Percentiles rank a stretch among this genome's conserved stretches.
Evolutionary conservation across 768 basidiomycete genomes (phyloP).

Genomic region (Boletus coccyginus): DNA sequence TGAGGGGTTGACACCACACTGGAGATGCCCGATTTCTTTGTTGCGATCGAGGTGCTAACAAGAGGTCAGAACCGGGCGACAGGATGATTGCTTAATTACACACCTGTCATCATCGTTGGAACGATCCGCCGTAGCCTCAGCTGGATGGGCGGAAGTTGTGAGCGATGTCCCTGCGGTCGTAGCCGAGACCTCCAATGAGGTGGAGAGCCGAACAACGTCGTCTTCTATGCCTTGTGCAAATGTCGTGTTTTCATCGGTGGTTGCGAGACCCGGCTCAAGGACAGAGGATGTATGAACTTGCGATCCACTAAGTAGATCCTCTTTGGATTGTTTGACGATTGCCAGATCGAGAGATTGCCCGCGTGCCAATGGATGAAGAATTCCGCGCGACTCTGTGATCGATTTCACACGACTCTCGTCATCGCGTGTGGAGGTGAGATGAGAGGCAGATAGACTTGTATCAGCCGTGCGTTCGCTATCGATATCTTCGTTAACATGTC

Average conservation of each 20-base stretch:
- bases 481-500: neutral
- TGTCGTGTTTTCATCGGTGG: neutral
- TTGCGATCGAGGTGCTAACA: neutral
- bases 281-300: neutral
- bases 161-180: neutral
- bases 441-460: neutral
- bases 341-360: neutral
- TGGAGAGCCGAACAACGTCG: neutral
- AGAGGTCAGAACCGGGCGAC: neutral
- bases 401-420: neutral
- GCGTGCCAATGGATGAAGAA: neutral
- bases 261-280: neutral
- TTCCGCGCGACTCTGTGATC: neutral
- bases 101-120: slow-evolving; percentile 1
- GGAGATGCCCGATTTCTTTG: neutral
- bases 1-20: neutral
- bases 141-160: neutral
- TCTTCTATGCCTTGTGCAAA: neutral
- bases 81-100: neutral
- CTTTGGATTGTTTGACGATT: neutral
- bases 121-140: neutral
- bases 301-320: neutral
- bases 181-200: neutral
- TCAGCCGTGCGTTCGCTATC: neutral
- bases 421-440: neutral